A percentile compares a stretch with the other conserved stretches of the same genome.
Conservation (phyloP, 805 yeast genomes). For the Starmerella sp. region DNA sequence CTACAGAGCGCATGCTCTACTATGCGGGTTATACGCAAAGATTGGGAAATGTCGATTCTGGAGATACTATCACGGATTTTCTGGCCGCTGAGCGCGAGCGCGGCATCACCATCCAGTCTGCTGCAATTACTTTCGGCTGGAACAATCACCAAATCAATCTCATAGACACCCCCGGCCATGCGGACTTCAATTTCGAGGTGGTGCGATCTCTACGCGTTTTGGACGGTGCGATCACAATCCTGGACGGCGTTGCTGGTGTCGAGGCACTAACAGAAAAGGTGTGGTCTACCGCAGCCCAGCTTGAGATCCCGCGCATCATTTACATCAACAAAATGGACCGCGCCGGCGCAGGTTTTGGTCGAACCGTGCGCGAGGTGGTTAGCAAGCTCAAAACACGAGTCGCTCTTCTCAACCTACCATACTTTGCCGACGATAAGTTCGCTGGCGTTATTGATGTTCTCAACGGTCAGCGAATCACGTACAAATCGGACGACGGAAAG, state of each 20-base stretch:
- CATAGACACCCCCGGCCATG: slow-evolving; percentile 97
- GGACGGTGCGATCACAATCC: slow-evolving; percentile 86
- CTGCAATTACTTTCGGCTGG: slow-evolving; percentile 91
- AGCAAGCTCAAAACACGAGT: slow-evolving; percentile 63
- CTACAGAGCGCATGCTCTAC: slow-evolving; percentile 91
- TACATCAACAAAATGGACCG: slow-evolving; percentile 94
- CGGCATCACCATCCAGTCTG: slow-evolving; percentile 93
- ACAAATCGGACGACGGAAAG: slow-evolving; percentile 44
- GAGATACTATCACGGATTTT: slow-evolving; percentile 92
- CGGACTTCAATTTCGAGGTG: slow-evolving; percentile 93
- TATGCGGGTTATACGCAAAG: slow-evolving; percentile 69
- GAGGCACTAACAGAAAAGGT: slow-evolving; percentile 97
- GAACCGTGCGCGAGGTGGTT: slow-evolving; percentile 78
- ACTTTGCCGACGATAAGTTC: slow-evolving; percentile 47
- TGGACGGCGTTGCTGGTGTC: slow-evolving; percentile 96
- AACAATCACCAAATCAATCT: slow-evolving; percentile 62
- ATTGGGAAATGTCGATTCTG: slow-evolving; percentile 88
- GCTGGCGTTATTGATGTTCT: slow-evolving; percentile 69
- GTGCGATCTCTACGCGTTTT: slow-evolving; percentile 76
- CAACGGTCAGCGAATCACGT: slow-evolving; percentile 38
- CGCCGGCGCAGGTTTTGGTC: slow-evolving; percentile 85
- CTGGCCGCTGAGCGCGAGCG: slow-evolving; percentile 80
- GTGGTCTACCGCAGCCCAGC: slow-evolving; percentile 71
- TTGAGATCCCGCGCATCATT: slow-evolving; percentile 62
- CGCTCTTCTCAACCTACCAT: slow-evolving; percentile 66